Percentiles rank a stretch among this genome's conserved stretches.
Evolutionary conservation across 495 filamentous ascomycete genomes (phyloP).

Genomic region (Penicillium ochrochloron): DNA sequence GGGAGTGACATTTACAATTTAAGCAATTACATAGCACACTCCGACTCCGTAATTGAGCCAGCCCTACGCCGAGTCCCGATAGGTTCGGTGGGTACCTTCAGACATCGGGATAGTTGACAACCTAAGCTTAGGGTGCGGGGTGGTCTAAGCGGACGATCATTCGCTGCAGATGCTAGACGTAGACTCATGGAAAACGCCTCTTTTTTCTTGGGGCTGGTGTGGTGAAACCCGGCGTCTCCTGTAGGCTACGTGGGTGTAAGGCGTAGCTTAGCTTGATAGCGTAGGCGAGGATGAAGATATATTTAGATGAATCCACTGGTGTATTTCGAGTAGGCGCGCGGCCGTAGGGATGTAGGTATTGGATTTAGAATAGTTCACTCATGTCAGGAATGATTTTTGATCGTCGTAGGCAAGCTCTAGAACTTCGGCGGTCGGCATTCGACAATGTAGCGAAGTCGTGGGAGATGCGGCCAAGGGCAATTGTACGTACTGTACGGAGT

Average conservation of each 20-base stretch:
- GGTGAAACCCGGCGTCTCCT: not conserved
- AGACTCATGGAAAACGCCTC: not conserved
- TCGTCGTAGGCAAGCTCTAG: not conserved
- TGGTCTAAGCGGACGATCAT: constrained; percentile 14
- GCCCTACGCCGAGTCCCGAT: not conserved
- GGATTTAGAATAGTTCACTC: not conserved
- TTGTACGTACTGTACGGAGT: not conserved
- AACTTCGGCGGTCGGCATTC: constrained; percentile 3
- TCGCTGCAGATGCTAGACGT: not conserved
- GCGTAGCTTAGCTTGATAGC: not conserved
- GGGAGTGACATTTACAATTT: not conserved
- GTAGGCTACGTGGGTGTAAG: not conserved
- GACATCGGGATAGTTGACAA: not conserved
- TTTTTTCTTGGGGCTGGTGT: not conserved
- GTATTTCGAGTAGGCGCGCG: not conserved
- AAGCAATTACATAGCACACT: too few relatives aligned
- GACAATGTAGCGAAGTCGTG: constrained; percentile 12
- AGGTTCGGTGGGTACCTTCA: constrained; percentile 2
- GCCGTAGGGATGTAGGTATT: not conserved
- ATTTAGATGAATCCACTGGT: not conserved
- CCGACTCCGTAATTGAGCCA: not conserved
- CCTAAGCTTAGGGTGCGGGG: not conserved
- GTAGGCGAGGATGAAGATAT: not conserved
- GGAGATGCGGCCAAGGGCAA: not conserved
- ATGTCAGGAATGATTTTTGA: not conserved